Evolutionary conservation across 345 rosid species (phyloP).

Genomic region (Camelina laxa): DNA sequence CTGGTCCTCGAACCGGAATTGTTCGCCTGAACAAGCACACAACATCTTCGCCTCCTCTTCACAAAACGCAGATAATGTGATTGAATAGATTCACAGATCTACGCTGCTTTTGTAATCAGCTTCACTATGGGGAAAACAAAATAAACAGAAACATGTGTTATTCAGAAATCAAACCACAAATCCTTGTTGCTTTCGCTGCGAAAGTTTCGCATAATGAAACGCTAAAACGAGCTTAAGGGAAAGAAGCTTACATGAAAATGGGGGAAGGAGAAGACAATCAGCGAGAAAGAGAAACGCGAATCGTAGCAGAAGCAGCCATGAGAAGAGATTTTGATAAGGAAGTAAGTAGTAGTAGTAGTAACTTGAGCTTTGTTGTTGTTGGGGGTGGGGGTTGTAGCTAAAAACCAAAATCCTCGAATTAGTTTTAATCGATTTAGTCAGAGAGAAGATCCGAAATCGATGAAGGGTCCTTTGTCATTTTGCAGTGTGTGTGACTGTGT

Average conservation of each 20-base stretch:
- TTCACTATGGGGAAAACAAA: not conserved
- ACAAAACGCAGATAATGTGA: not conserved
- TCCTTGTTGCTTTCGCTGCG: not conserved
- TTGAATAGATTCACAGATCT: conserved; percentile 13
- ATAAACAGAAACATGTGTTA: not conserved
- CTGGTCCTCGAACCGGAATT: conserved; percentile 83
- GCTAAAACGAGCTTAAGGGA: not conserved
- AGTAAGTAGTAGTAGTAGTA: not conserved
- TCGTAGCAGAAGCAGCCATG: conserved; percentile 12
- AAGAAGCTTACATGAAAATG: conserved; percentile 20
- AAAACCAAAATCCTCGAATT: conserved; percentile 9
- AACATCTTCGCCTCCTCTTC: conserved; percentile 63
- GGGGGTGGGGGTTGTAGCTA: not conserved
- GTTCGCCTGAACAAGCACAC: conserved; percentile 99
- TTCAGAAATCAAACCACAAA: conserved; percentile 14
- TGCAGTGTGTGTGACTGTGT: conserved; percentile 25
- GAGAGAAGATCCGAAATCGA: conserved; percentile 33
- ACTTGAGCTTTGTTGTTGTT: not conserved
- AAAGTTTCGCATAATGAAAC: not conserved
- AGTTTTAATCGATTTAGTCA: not conserved
- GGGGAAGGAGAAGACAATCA: not conserved
- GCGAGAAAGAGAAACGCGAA: not conserved
- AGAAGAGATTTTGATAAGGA: not conserved
- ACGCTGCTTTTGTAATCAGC: conserved; percentile 10
- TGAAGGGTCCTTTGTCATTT: conserved; percentile 34